Evolutionary conservation across 306 rosid genomes (phyloP).

Genomic region (Fragaria iinumae): DNA sequence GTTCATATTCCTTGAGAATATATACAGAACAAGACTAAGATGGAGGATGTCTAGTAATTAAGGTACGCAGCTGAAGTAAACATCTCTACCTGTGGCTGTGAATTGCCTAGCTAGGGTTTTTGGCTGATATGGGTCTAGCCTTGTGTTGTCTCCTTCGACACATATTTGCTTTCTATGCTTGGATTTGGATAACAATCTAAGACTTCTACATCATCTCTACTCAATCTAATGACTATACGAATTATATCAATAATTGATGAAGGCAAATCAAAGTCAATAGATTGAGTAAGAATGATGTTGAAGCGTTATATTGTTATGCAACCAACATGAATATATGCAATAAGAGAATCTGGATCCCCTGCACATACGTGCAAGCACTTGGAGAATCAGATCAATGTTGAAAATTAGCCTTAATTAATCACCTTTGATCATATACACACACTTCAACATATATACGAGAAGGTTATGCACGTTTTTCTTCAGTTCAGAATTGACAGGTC

Average conservation of each 20-base stretch:
- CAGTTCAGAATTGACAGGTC: background rate
- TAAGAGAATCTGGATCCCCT: background rate
- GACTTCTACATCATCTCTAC: too few relatives aligned
- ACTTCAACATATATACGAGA: background rate
- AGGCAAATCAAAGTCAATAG: too few relatives aligned
- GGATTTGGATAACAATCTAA: too few relatives aligned
- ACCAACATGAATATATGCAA: too few relatives aligned
- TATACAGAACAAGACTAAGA: background rate
- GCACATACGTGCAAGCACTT: too few relatives aligned
- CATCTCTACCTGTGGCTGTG: background rate
- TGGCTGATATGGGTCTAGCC: background rate
- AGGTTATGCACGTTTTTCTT: background rate
- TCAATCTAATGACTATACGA: too few relatives aligned
- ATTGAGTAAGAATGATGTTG: too few relatives aligned
- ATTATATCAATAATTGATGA: too few relatives aligned
- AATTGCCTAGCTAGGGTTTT: background rate
- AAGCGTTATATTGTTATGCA: too few relatives aligned
- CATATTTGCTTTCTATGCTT: too few relatives aligned
- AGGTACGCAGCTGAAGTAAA: background rate
- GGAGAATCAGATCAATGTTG: too few relatives aligned
- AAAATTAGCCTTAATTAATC: background rate
- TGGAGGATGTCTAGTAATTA: background rate
- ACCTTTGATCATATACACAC: background rate
- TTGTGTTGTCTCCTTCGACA: background rate
- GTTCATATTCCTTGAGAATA: background rate